Conservation (phyloP, 129 eudicot species). For the Flaveria bidentis region DNA sequence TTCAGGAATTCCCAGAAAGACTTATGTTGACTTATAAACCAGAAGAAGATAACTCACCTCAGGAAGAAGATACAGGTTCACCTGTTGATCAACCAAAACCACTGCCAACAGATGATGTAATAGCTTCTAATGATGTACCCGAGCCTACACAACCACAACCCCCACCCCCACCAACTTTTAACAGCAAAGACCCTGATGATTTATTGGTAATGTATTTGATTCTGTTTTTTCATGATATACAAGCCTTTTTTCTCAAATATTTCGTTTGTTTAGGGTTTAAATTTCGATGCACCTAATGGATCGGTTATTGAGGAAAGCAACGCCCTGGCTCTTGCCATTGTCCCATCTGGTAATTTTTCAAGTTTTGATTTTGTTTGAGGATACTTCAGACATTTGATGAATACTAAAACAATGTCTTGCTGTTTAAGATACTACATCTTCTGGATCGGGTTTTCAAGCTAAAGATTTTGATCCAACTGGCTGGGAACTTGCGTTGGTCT, state of each 20-base stretch:
- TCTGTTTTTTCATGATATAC: constrained; percentile 2
- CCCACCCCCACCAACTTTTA: constrained; percentile 54
- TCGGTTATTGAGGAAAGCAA: constrained; percentile 88
- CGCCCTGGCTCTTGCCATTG: constrained; percentile 90
- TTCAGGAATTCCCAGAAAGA: constrained; percentile 95
- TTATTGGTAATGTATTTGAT: constrained; percentile 54
- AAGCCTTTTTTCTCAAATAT: not conserved
- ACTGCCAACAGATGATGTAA: constrained; percentile 43
- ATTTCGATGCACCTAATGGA: constrained; percentile 50
- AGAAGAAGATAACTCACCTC: constrained; percentile 54
- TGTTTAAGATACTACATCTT: constrained; percentile 46
- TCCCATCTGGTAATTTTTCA: constrained; percentile 64
- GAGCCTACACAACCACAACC: constrained; percentile 50
- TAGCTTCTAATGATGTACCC: constrained; percentile 41
- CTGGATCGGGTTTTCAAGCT: constrained; percentile 48
- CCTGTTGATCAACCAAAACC: constrained; percentile 53
- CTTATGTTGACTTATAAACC: constrained; percentile 82
- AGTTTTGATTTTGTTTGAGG: not conserved
- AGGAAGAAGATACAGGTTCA: constrained; percentile 54
- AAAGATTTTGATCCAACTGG: constrained; percentile 85
- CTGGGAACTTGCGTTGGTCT: constrained; percentile 96
- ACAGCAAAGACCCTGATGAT: constrained; percentile 71
- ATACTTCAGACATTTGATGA: not conserved
- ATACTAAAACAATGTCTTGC: not conserved
- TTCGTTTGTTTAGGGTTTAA: constrained; percentile 59